Percentiles rank a stretch among this genome's conserved stretches.
Conservation (phyloP, 139 green algal genomes). For the Dunaliella primolecta region DNA sequence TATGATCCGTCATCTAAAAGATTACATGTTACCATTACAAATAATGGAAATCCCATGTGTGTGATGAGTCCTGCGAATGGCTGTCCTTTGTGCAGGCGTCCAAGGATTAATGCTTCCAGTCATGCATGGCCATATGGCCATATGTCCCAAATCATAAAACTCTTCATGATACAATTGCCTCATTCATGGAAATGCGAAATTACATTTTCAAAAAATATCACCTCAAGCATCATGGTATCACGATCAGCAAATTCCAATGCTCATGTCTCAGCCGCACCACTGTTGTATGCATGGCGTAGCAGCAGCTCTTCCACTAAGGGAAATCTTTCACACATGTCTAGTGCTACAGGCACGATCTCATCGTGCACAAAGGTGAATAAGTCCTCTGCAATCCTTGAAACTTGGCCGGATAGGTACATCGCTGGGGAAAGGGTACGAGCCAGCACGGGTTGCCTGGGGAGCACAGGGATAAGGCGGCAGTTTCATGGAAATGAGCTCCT, state of each 20-base stretch:
- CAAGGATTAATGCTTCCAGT: neutral
- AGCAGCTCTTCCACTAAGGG: constrained; percentile 17
- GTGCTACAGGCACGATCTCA: constrained; percentile 33
- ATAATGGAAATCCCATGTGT: too few species aligned
- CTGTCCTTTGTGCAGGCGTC: neutral
- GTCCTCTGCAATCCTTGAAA: neutral
- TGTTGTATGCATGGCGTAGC: neutral
- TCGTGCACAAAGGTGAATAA: constrained; percentile 26
- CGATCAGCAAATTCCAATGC: neutral
- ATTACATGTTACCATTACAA: too few species aligned
- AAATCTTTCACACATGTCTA: constrained; percentile 28
- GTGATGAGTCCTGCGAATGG: too few species aligned
- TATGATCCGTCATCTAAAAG: too few species aligned
- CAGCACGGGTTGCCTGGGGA: neutral
- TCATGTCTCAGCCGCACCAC: neutral
- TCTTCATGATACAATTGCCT: neutral
- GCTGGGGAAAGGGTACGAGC: neutral
- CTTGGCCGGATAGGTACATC: neutral
- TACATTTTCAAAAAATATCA: neutral
- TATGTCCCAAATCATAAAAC: neutral
- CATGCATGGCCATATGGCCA: neutral
- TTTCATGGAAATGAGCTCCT: neutral
- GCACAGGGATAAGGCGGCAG: neutral
- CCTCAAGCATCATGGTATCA: neutral
- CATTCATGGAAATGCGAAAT: neutral